These are phyloP conservation scores for Tetrapisispora taiwanensis DNA, from an alignment of 805 yeast species.

Conservation along the genomic window DNA sequence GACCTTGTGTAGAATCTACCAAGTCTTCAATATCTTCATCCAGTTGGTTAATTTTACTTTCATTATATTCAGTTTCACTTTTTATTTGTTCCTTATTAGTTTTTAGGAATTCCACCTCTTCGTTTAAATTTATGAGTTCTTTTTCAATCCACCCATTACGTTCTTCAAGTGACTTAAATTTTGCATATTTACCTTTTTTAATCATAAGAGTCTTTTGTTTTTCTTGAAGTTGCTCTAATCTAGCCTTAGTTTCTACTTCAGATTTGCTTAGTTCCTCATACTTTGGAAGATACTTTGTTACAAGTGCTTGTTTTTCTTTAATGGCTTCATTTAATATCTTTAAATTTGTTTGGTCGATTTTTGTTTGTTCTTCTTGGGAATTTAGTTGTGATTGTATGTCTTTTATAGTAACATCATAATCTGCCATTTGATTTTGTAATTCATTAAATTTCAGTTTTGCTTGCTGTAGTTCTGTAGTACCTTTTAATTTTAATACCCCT, in stretches of 20 bases:
- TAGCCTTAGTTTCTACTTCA: slow-evolving; percentile 30
- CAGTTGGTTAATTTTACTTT: slow-evolving; percentile 12
- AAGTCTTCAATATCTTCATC: slow-evolving; percentile 28
- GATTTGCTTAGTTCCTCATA: slow-evolving; percentile 30
- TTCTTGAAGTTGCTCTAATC: slow-evolving; percentile 35
- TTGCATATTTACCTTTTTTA: slow-evolving; percentile 60
- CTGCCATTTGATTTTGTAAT: slow-evolving; percentile 38
- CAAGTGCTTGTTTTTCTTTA: slow-evolving; percentile 29
- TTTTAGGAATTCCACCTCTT: slow-evolving; percentile 21
- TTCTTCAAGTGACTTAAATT: slow-evolving; percentile 45
- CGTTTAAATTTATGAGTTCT: slow-evolving; percentile 36
- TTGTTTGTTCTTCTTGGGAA: slow-evolving; percentile 25
- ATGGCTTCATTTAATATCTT: slow-evolving; percentile 25
- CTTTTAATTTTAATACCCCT: slow-evolving; percentile 40
- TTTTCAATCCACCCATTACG: slow-evolving; percentile 57
- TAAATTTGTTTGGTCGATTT: slow-evolving; percentile 20
- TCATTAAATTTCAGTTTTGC: slow-evolving; percentile 42
- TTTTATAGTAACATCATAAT: slow-evolving; percentile 37
- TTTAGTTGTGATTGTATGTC: slow-evolving; percentile 34
- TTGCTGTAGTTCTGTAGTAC: slow-evolving; percentile 46
- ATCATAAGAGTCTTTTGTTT: slow-evolving; percentile 52
- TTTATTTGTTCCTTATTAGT: slow-evolving; percentile 9
- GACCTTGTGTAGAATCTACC: slow-evolving; percentile 32
- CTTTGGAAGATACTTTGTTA: slow-evolving; percentile 33
- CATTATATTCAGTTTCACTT: slow-evolving; percentile 10